Conservation (phyloP, 352 stramenopile genomes). For the Globisporangium emineosum region DNA sequence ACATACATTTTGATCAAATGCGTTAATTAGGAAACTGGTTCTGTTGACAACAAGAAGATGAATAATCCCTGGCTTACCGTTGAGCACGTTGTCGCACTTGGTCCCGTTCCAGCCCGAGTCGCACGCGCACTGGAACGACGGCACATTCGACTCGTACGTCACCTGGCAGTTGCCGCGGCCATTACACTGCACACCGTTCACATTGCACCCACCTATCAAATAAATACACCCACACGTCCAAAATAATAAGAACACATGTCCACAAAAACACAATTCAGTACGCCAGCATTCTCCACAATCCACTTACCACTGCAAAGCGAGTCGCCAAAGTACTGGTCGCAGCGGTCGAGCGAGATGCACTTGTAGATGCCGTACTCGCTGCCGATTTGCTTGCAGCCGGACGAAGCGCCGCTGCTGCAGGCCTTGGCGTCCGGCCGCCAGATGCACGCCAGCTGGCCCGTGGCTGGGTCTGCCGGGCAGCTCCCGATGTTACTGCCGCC, state of each 20-base stretch:
- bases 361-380: constrained; percentile 64
- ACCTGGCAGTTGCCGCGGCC: constrained; percentile 60
- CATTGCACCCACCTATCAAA: constrained; percentile 30
- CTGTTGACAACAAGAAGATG: background rate
- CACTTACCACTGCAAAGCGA: constrained; percentile 55
- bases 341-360: constrained; percentile 73
- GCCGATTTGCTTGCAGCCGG: constrained; percentile 29
- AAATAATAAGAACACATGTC: background rate
- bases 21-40: background rate
- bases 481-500: constrained; percentile 42
- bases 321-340: constrained; percentile 62
- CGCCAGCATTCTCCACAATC: background rate
- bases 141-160: constrained; percentile 21
- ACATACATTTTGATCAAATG: background rate
- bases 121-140: constrained; percentile 60
- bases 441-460: constrained; percentile 72
- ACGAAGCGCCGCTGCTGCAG: constrained; percentile 11
- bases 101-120: constrained; percentile 68
- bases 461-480: constrained; percentile 55
- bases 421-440: constrained; percentile 29
- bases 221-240: background rate
- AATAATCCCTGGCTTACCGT: constrained; percentile 19
- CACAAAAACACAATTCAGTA: constrained; percentile 4
- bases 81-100: constrained; percentile 54
- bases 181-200: constrained; percentile 60